These are phyloP conservation scores for Aristolochia californica DNA, from an alignment of 164 flowering plant genomes.

Conservation along the genomic window DNA sequence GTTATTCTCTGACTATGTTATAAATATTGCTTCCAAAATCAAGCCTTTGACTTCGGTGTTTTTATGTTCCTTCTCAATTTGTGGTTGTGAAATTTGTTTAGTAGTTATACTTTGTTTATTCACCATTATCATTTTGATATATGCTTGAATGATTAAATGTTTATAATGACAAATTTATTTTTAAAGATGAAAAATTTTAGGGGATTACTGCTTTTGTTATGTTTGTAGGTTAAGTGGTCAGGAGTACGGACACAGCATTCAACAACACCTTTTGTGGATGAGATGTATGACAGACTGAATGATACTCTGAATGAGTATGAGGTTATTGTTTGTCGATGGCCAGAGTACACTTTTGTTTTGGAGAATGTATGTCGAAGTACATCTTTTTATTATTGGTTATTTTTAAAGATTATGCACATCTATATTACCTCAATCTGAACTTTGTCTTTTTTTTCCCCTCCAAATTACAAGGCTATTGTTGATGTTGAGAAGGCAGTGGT, in stretches of 20 bases:
- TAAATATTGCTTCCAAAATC: no score
- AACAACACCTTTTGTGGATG: constrained; percentile 92
- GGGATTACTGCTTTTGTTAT: background rate
- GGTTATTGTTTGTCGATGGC: constrained; percentile 84
- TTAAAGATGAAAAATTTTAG: background rate
- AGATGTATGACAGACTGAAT: constrained; percentile 76
- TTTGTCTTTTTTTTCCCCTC: background rate
- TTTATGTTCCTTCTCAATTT: no score
- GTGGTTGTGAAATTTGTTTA: no score
- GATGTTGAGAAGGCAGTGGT: constrained; percentile 85
- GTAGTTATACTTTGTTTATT: no score
- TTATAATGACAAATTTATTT: background rate
- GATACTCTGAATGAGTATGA: constrained; percentile 76
- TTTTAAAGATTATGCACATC: background rate
- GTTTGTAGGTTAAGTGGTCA: constrained; percentile 84
- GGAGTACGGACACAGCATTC: constrained; percentile 83
- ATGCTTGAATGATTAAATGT: background rate
- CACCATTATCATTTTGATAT: no score
- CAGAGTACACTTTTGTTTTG: constrained; percentile 72
- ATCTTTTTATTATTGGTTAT: background rate
- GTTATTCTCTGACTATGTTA: no score
- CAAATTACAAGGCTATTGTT: constrained; percentile 53
- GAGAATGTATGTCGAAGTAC: constrained; percentile 54
- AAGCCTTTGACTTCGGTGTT: no score
- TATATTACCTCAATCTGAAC: no score